phyloP scores from a whole-genome alignment of 2,329 filamentous ascomycete genomes.

The Colletotrichum falcatum region DNA sequence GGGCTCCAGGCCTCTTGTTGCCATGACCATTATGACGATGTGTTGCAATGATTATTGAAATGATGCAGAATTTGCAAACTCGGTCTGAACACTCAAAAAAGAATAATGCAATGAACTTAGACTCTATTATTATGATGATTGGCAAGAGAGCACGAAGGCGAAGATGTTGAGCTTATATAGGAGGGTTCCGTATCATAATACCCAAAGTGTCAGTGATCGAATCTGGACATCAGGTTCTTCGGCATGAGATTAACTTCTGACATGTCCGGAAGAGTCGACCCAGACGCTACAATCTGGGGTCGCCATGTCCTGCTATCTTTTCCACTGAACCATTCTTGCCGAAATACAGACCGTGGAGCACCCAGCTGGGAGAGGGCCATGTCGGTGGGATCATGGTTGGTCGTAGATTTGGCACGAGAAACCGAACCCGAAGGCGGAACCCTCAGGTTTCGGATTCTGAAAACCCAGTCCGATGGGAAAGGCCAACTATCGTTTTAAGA shows the following conservation, averaged over 20 bases:
- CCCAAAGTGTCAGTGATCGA: too few relatives aligned
- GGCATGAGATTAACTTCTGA: neutral
- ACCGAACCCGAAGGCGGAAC: neutral
- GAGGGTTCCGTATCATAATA: too few relatives aligned
- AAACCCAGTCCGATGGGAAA: too few relatives aligned
- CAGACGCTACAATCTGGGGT: neutral
- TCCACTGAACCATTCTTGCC: neutral
- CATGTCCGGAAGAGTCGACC: neutral
- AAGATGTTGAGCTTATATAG: constrained; percentile 13
- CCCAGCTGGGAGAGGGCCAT: too few relatives aligned
- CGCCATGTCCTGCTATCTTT: neutral
- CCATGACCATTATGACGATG: constrained; percentile 19
- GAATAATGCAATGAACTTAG: neutral
- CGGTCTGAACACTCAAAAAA: neutral
- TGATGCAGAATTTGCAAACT: neutral
- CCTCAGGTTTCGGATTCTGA: neutral
- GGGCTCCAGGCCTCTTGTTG: constrained; percentile 2
- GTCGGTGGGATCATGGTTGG: neutral
- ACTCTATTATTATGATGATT: neutral
- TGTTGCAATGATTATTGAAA: too few relatives aligned
- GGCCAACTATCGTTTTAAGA: rapidly evolving
- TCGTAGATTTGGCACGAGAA: neutral
- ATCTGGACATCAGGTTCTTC: neutral
- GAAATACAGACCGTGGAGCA: too few relatives aligned
- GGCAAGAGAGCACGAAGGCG: neutral